A percentile compares a stretch with the other conserved stretches of the same genome.
phyloP scores from a whole-genome alignment of 148 eudicot genomes.

The Polygonum aviculare region DNA sequence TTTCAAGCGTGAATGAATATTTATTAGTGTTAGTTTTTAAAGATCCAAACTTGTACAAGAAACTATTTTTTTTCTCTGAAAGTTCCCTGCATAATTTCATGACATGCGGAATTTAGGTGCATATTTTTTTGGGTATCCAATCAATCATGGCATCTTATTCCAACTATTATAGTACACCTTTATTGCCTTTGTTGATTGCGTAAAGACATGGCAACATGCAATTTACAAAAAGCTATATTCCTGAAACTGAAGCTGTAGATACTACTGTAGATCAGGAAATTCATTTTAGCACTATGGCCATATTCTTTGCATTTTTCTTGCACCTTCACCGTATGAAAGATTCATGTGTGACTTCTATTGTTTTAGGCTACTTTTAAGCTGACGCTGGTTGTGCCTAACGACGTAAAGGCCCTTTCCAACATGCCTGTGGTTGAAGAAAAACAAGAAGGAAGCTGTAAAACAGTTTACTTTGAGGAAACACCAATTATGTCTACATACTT shows the following conservation, averaged over 20 bases:
- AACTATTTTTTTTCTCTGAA: neutral
- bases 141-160: neutral
- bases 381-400: conserved; percentile 77
- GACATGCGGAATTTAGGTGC: neutral
- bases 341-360: neutral
- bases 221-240: neutral
- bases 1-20: neutral
- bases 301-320: neutral
- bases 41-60: neutral
- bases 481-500: conserved; percentile 94
- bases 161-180: neutral
- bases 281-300: neutral
- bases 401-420: conserved; percentile 85
- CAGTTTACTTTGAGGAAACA: conserved; percentile 68
- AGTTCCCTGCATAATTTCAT: neutral
- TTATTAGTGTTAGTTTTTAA: neutral
- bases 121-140: neutral
- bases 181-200: neutral
- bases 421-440: conserved; percentile 83
- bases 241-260: neutral
- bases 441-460: conserved; percentile 54
- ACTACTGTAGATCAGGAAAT: neutral
- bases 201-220: neutral
- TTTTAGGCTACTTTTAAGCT: conserved; percentile 84
- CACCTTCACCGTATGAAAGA: neutral